Evolutionary conservation across 805 yeast species (phyloP), one percentile per base, ranked within the genome.

Genomic region (Priceomyces melissophilus): DNA sequence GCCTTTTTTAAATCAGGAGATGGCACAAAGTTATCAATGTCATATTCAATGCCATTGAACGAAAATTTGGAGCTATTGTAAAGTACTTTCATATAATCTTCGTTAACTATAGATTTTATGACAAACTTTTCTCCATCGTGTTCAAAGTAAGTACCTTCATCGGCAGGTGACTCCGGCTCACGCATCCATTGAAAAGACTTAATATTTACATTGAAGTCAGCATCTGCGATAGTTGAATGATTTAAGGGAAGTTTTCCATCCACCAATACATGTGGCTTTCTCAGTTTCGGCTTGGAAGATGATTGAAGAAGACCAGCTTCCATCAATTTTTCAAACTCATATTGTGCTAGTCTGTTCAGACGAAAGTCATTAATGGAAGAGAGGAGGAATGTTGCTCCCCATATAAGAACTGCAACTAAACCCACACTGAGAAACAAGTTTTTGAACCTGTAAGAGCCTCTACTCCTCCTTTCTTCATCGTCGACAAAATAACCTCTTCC

Each of bases 131-230:
- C 66, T 28, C 70, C 57, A 10, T 69, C 69, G 29, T 66, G 64
- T 1, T 76, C 73, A 23, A 85, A 73, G 56, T 75, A 87, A 6
- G 87, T 75, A 4, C 95, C 95, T 43, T 73, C 74, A 55, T 83
- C 62, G 10, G 49, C 47, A 8, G 63, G 53, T 0, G 83, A 75
- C 16, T 69, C 69, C 1, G 79, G 78, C 14, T 67, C 65, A 12
- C 61, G 66, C 34, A 87, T 76, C 96, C 96, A 87, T 57, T 84
- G 91, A 26, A 87, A 67, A 7, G 74, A 58, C 45, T 77, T 75
- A 37, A 53, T 60, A 11, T 65, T 60, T 0, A 93, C 83, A 0
- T 55, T 45, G 50, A 84, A 84, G 3, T 75, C 69, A 1, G 79
- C 79, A 38, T 76, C 75, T 47, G 91, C 71, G 2, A 61, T 61